A percentile compares a stretch with the other conserved stretches of the same genome.
These are phyloP conservation scores for Fusarium denticulatum DNA, from an alignment of 2,329 filamentous ascomycete species.

Conservation along the genomic window DNA sequence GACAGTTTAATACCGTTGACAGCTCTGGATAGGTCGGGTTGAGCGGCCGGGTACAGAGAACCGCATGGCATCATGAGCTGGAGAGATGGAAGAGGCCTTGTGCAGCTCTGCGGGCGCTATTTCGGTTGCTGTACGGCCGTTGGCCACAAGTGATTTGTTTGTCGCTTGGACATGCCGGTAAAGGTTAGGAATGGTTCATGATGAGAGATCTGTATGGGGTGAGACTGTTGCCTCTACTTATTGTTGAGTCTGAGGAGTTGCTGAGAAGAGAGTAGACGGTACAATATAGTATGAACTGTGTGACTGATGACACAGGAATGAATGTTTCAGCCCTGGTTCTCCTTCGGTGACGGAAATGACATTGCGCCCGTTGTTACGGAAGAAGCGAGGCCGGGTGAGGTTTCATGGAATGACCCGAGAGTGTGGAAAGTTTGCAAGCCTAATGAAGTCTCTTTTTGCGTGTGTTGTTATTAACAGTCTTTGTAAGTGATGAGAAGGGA, in stretches of 20 bases:
- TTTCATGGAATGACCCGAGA: constrained; percentile 30
- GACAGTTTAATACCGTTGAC: neutral
- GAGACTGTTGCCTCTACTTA: neutral
- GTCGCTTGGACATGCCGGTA: neutral
- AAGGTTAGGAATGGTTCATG: constrained; percentile 1
- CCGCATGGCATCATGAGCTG: neutral
- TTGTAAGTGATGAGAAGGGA: constrained; percentile 3
- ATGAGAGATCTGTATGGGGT: neutral
- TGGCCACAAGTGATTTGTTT: neutral
- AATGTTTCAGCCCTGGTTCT: constrained; percentile 4
- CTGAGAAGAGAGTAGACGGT: neutral
- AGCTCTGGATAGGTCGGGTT: neutral
- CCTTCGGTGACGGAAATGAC: neutral
- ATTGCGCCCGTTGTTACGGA: constrained; percentile 8
- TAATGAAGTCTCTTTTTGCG: neutral
- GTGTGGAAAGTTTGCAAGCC: constrained; percentile 22
- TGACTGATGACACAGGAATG: neutral
- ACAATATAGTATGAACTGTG: neutral
- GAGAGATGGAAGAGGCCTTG: constrained; percentile 19
- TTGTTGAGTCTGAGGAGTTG: neutral
- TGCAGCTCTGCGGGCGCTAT: constrained; percentile 29
- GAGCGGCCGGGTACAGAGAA: constrained; percentile 1
- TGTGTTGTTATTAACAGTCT: neutral
- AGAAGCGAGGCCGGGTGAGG: constrained; percentile 4
- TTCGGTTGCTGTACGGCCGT: constrained; percentile 8